Evolutionary conservation across 2,329 filamentous ascomycete species (phyloP).

Genomic region (Aureobasidium mangrovei): DNA sequence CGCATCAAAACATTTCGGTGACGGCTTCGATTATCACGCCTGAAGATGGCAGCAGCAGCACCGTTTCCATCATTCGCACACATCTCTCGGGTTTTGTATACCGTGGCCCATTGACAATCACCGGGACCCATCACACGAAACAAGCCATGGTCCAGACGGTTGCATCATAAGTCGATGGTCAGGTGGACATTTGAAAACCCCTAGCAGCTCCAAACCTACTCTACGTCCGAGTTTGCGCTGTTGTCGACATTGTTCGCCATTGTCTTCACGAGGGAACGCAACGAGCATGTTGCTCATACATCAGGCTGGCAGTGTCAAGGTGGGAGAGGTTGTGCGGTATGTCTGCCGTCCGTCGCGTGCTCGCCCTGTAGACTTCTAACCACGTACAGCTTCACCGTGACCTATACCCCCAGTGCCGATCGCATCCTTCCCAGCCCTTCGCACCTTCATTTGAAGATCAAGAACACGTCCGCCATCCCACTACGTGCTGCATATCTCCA

Average conservation of each 20-base stretch:
- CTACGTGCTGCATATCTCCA: constrained; percentile 92
- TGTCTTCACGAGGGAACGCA: background rate
- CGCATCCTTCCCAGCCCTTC: constrained; percentile 81
- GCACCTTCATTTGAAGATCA: constrained; percentile 74
- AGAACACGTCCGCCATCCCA: constrained; percentile 83
- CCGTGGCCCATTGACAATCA: background rate
- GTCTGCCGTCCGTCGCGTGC: background rate
- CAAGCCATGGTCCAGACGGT: background rate
- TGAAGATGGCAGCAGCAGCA: background rate
- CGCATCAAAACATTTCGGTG: constrained; percentile 5
- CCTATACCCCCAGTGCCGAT: constrained; percentile 82
- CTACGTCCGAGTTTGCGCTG: no score
- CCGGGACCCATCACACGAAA: background rate
- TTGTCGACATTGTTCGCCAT: no score
- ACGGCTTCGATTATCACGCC: constrained; percentile 4
- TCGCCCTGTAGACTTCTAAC: background rate
- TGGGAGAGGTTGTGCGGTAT: constrained; percentile 87
- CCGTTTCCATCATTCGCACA: background rate
- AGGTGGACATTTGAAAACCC: background rate
- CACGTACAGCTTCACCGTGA: constrained; percentile 59
- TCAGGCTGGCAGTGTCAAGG: constrained; percentile 83
- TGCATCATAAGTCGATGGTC: constrained; percentile 6
- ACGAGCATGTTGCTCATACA: constrained; percentile 74
- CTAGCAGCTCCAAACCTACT: background rate
- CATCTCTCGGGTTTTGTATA: background rate